Base-by-base conservation (phyloP, 2,329 filamentous ascomycete genomes). In the Falciphora oryzae region DNA sequence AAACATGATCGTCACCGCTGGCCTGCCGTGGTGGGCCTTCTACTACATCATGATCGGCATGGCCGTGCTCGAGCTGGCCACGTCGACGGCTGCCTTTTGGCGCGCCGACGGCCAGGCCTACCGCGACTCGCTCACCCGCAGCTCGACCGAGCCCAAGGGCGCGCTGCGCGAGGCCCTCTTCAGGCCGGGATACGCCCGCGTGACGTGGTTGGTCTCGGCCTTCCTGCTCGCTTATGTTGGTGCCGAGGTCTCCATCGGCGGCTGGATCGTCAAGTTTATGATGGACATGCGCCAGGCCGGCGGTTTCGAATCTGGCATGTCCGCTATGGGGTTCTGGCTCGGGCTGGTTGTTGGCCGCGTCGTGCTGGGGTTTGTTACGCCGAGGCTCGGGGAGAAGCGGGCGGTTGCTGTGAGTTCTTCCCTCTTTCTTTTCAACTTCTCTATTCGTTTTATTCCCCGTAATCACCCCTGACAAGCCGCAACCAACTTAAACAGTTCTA, bases 241-340 rank as follows among this genome's bases (percentile, higher is more conserved):
- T 4, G 83, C 85, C 7, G 92, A 96, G 75, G 89, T 92, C 66
- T 72, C 72, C 35, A 66, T 76, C 38, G 65, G 90, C 50, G 76
- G 90, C 18, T 93, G 90, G 90, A 88, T 96, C 67, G 88, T 92
- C 61, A 89, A 88, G 0, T 96, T 96, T 73, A 96, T 96, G 91
- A 86, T 93, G n/a, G 80, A 84, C 27, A 87, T 93, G 29, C 85
- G 93, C 18, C 75, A 88, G 53, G 91, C 88, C 4, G 82, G 80
- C 29, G 79, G 86, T 0, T 94, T 95, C 71, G 82, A 87, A 2
- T 88, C 89, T 44, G 92, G 92, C 3, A 85, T 95, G 77, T 87
- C 86, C 0, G 88, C 87, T 0, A 94, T 91, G 0, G 88, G 91
- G 0, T 96, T 94, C 77, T 96, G 92, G 92, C 83, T 92, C 58